A percentile compares a stretch with the other conserved stretches of the same genome.
Conservation (phyloP, 257 asterid genomes). For the Euphrasia confusa region DNA sequence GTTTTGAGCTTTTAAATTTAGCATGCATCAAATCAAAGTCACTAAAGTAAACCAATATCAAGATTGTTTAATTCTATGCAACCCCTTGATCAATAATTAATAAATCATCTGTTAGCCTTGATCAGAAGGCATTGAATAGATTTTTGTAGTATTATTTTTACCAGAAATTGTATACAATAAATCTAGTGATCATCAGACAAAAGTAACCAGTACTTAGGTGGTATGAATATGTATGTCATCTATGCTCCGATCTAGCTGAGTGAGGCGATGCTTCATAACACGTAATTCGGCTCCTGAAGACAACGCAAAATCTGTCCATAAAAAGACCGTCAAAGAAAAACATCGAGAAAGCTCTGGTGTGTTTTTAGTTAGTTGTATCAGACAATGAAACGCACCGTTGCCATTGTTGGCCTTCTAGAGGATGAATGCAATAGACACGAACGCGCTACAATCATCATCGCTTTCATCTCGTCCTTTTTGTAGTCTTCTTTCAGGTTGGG, state of each 20-base stretch:
- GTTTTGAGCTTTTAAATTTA: no score
- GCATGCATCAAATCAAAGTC: no score
- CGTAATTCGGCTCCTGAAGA: slow-evolving; percentile 47
- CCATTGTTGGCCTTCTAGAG: slow-evolving; percentile 78
- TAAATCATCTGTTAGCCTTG: no score
- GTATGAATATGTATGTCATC: slow-evolving; percentile 25
- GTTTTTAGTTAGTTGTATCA: slow-evolving; percentile 6
- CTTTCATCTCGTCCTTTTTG: slow-evolving; percentile 55
- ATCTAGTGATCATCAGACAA: background rate
- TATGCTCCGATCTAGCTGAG: slow-evolving; percentile 19
- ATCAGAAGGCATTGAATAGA: background rate
- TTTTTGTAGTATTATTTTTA: no score
- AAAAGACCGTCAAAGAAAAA: background rate
- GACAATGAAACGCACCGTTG: slow-evolving; percentile 39
- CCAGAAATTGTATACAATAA: background rate
- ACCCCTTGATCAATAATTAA: no score
- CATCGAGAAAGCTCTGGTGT: background rate
- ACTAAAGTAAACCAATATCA: no score
- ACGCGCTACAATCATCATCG: slow-evolving; percentile 56
- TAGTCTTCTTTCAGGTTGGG: slow-evolving; percentile 50
- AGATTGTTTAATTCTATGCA: no score
- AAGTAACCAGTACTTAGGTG: background rate
- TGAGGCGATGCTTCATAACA: slow-evolving; percentile 38
- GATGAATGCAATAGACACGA: slow-evolving; percentile 78
- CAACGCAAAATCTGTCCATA: slow-evolving; percentile 49